Evolutionary conservation across 2,329 filamentous ascomycete genomes (phyloP), one percentile per base, ranked within the genome.

Genomic region (Fusarium sp.): DNA sequence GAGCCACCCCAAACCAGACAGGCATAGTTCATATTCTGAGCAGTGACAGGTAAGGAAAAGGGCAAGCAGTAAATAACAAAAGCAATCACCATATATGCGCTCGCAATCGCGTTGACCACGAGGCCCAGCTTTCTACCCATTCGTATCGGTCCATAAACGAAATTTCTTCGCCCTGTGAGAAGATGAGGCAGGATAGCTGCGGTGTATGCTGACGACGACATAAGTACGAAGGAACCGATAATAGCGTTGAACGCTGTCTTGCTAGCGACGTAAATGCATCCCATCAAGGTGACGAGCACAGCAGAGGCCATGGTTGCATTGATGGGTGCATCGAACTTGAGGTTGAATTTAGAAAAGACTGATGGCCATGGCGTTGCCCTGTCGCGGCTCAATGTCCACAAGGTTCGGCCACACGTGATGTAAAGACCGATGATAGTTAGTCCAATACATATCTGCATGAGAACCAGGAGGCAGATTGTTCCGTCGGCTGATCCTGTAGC

Each of bases 41-140:
- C 36, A 11, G 36, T 28, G 0, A 55, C 51, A 5, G 51, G 51
- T 8, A 55, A n/a, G 4, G 51, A 55, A 9, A 18, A 41, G 2
- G 51, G 51, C 4, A 55, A n/a, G 34, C 51, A 55, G 51, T 55
- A 55, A 9, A 55, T 55, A 8, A 55, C 24, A 30, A 55, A 55
- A 0, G 36, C 51, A 1, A 41, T 28, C 3, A 41, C 51, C 51
- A 55, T 55, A n/a, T 55, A 41, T 1, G 8, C 11, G 8, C 36
- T 55, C 0, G 51, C 34, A 3, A 41, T n/a, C 14, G 51, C 15
- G 2, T 41, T 55, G 11, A 41, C 34, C 4, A 30, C 36, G 0
- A 55, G 2, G 0, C 36, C 36, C 6, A 55, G 20, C 6, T 41
- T 55, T 10, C 12, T 41, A 0, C 51, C 26, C 26, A 55, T 28